Percentiles rank a stretch among this genome's conserved stretches.
phyloP scores from a whole-genome alignment of 805 yeast genomes.

The Torulaspora maleeae region DNA sequence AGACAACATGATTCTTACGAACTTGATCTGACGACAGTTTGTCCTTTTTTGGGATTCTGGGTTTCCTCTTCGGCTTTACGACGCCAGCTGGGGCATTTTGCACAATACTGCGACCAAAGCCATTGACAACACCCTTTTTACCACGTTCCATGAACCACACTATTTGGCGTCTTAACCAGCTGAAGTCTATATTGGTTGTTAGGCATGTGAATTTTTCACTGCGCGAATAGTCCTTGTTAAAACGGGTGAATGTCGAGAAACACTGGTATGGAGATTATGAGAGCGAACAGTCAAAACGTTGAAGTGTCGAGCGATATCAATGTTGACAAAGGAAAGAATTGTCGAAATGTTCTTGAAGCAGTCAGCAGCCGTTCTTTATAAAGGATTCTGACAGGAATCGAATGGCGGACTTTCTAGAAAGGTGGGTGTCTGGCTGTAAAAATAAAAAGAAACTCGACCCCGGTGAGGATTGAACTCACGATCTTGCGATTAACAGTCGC shows the following conservation, averaged over 20 bases:
- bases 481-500: conserved; percentile 63
- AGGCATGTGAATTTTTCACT: neutral
- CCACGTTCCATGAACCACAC: neutral
- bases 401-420: too few species aligned
- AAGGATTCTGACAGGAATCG: too few species aligned
- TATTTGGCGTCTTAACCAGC: neutral
- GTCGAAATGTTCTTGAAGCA: too few species aligned
- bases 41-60: conserved; percentile 13
- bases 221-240: neutral
- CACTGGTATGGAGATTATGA: too few species aligned
- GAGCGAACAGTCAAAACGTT: too few species aligned
- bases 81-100: conserved; percentile 3
- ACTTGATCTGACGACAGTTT: conserved; percentile 36
- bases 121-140: neutral
- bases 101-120: neutral
- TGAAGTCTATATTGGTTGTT: neutral
- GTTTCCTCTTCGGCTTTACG: conserved; percentile 15
- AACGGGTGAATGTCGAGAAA: too few species aligned
- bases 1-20: conserved; percentile 70
- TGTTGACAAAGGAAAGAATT: too few species aligned
- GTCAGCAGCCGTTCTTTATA: too few species aligned
- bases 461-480: conserved; percentile 59
- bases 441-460: conserved; percentile 39
- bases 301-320: too few species aligned
- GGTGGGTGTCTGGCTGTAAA: neutral